Evolutionary conservation across 1,139 yeast species (phyloP), one percentile per base, ranked within the genome.

Genomic region (Ashbya aceris): DNA sequence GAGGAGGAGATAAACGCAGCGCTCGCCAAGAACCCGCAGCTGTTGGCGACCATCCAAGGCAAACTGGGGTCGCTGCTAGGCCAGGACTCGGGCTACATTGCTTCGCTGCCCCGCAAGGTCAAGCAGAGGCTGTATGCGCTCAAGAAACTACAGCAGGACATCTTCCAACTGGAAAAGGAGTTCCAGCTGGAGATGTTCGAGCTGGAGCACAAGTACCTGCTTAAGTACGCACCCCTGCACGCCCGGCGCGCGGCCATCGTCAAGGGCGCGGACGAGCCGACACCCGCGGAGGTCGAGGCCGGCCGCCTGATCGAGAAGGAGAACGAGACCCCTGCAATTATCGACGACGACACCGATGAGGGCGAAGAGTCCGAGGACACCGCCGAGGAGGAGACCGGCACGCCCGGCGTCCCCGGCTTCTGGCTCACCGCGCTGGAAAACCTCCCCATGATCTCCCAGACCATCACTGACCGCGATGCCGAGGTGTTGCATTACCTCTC

Each of bases 401-500:
- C 65, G 26, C 70, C 67, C 27, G 99, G 99, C 52, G 77, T 91
- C 55, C 97, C 98, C 42, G 79, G 84, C 44, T 91, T 91, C 72
- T 91, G 99, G 99, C 73, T 89, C 57, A 91, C 97, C 17, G 94
- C 97, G 7, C 71, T 91, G 66, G 93, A 84, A 64, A 91, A 89
- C 67, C 70, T 91, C 54, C 77, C 81, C 26, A 79, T 86, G 30
- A 77, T 89, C 35, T 76, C 89, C 29, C 95, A 87, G 51, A 79
- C 87, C 50, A 84, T 93, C 55, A 78, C 93, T 38, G 96, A 87
- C 47, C 77, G 95, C 56, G 99, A 91, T 64, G 76, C 83, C 43
- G 96, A 84, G 59, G 93, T 89, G 10, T 74, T 91, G 54, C 73
- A 74, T 50, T 68, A 68, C 57, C 73, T 91, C 54, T 64, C 63